Conservation (phyloP, 1,284 basidiomycete genomes). For the Apiotrichum laibachii region DNA sequence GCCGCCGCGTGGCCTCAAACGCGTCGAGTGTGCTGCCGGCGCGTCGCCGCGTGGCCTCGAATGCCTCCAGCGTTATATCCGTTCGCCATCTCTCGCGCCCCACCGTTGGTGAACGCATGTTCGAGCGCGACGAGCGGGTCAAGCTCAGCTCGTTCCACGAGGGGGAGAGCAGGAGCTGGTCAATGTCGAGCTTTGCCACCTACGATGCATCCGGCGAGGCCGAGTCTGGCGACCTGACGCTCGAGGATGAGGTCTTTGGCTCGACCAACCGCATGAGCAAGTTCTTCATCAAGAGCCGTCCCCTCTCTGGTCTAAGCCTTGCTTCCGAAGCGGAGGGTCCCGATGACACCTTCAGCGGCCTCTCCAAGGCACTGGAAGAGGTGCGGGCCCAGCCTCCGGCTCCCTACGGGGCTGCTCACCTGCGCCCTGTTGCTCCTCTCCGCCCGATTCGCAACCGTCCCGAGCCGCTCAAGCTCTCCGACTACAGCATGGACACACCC, state of each 20-base stretch:
- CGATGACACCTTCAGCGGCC: slow-evolving; percentile 35
- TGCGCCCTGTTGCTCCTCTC: not conserved
- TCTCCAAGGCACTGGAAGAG: slow-evolving; percentile 12
- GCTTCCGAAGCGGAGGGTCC: slow-evolving; percentile 1
- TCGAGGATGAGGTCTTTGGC: slow-evolving; percentile 57
- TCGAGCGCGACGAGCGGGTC: slow-evolving; percentile 59
- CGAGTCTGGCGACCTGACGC: not conserved
- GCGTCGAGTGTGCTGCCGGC: slow-evolving; percentile 58
- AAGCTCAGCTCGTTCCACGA: slow-evolving; percentile 13
- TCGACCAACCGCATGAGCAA: not conserved
- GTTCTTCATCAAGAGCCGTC: slow-evolving; percentile 31
- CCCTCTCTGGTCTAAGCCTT: slow-evolving; percentile 12
- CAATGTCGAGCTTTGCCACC: not conserved
- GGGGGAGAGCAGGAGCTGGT: slow-evolving; percentile 4
- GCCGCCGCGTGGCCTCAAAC: slow-evolving; percentile 60
- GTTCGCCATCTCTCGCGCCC: slow-evolving; percentile 63
- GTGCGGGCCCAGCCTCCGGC: not conserved
- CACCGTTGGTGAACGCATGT: slow-evolving; percentile 83
- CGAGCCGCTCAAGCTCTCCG: slow-evolving; percentile 22
- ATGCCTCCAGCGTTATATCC: slow-evolving; percentile 63
- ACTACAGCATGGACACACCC: slow-evolving; percentile 29
- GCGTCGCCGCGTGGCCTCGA: slow-evolving; percentile 61
- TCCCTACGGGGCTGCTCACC: not conserved
- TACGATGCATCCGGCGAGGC: slow-evolving; percentile 11
- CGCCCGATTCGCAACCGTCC: slow-evolving; percentile 24